phyloP scores from a whole-genome alignment of 2,329 filamentous ascomycete genomes.

The Hypoxylon sp. region DNA sequence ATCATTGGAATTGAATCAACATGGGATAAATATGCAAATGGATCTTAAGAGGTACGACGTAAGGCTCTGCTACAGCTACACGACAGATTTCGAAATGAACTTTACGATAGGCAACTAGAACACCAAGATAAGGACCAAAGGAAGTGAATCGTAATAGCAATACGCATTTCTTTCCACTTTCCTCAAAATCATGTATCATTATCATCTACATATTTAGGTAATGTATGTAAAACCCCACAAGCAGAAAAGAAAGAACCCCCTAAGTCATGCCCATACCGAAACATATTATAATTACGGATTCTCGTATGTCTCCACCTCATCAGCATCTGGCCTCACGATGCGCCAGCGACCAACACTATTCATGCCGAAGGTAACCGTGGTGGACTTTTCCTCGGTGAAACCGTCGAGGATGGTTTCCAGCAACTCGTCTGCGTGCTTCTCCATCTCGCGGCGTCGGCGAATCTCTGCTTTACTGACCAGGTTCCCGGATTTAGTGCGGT shows the following conservation, averaged over 20 bases:
- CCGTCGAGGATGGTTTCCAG: conserved; percentile 50
- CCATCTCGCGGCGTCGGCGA: conserved; percentile 36
- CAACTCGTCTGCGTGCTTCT: conserved; percentile 43
- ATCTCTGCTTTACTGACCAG: conserved; percentile 41
- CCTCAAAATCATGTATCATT: too few relatives aligned
- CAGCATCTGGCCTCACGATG: conserved; percentile 38
- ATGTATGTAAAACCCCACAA: too few relatives aligned
- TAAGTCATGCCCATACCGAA: background rate
- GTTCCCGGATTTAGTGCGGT: conserved; percentile 42
- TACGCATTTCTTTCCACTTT: too few relatives aligned
- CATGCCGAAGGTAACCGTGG: conserved; percentile 48
- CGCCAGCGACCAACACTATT: conserved; percentile 54
- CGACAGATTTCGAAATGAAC: too few relatives aligned
- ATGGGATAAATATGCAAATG: too few relatives aligned
- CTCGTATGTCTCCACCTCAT: conserved; percentile 24
- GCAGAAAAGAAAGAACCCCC: background rate
- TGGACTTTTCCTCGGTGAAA: conserved; percentile 41
- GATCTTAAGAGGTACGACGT: too few relatives aligned
- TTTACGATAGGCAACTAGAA: too few relatives aligned
- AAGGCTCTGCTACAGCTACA: too few relatives aligned
- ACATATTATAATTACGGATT: conserved; percentile 1
- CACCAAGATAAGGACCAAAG: too few relatives aligned
- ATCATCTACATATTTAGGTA: too few relatives aligned
- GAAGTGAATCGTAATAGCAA: too few relatives aligned
- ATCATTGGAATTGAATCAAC: too few relatives aligned